These are phyloP conservation scores for Chaetomiaceae sp. DNA, from an alignment of 2,329 filamentous ascomycete species.

Conservation along the genomic window DNA sequence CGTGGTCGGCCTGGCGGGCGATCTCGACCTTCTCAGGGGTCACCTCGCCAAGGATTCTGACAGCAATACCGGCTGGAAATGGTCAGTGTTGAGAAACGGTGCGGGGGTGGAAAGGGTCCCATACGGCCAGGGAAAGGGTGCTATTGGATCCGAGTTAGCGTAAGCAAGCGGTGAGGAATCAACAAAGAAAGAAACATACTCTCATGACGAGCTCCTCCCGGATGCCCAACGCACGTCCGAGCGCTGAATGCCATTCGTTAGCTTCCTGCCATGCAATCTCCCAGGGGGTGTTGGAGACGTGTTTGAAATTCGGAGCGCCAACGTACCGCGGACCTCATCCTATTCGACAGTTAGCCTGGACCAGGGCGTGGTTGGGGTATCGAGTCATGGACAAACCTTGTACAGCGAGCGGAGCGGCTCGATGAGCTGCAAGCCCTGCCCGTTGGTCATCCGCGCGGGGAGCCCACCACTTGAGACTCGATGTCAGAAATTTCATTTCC, in stretches of 20 bases:
- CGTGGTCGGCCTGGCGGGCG: constrained; percentile 65
- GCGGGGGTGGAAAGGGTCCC: not conserved
- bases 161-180: not conserved
- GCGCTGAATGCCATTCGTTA: constrained; percentile 12
- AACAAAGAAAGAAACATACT: constrained; percentile 9
- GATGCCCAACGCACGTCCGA: constrained; percentile 21
- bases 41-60: constrained; percentile 79
- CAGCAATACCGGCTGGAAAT: constrained; percentile 52
- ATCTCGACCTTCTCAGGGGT: constrained; percentile 75
- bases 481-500: constrained; percentile 8
- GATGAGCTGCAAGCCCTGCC: constrained; percentile 57
- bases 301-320: constrained; percentile 2
- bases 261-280: not conserved
- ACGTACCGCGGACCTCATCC: constrained; percentile 23
- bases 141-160: constrained; percentile 2
- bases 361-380: not conserved
- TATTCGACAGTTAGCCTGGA: constrained; percentile 4
- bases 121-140: constrained; percentile 30
- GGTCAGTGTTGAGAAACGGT: constrained; percentile 1
- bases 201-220: constrained; percentile 23
- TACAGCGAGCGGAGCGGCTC: constrained; percentile 76
- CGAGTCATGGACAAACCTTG: constrained; percentile 55
- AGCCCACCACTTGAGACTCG: constrained; percentile 35
- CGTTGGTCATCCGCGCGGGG: constrained; percentile 29
- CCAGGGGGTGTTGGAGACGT: not conserved